Conservation (phyloP, 257 asterid genomes). For the Capsicum rhomboideum region DNA sequence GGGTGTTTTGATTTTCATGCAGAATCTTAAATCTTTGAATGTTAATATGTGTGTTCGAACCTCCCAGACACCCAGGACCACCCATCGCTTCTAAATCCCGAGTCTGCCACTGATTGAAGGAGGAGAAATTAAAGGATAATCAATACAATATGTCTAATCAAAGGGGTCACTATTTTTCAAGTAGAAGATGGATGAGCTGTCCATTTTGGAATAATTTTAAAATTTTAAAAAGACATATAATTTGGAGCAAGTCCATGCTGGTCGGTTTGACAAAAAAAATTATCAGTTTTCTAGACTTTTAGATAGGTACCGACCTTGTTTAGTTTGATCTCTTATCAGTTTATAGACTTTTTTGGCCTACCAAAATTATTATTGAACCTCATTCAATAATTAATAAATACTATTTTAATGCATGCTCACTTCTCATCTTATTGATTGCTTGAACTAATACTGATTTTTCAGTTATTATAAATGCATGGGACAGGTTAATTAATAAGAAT, state of each 20-base stretch:
- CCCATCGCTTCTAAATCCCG: too few relatives aligned
- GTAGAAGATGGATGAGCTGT: neutral
- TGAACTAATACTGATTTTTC: neutral
- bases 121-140: too few relatives aligned
- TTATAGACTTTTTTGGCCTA: constrained; percentile 1
- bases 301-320: neutral
- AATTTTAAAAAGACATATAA: neutral
- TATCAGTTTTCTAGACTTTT: neutral
- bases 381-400: neutral
- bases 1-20: too few relatives aligned
- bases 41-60: too few relatives aligned
- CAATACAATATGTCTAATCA: neutral
- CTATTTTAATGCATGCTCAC: neutral
- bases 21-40: too few relatives aligned
- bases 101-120: too few relatives aligned
- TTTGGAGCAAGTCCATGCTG: constrained; percentile 12
- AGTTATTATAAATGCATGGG: neutral
- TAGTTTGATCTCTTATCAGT: neutral
- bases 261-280: constrained; percentile 53
- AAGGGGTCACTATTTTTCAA: neutral
- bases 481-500: neutral
- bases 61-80: too few relatives aligned
- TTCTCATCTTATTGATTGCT: neutral
- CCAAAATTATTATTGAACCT: neutral
- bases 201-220: constrained; percentile 6